Evolutionary conservation across 345 rosid genomes (phyloP), one percentile per base, ranked within the genome.

Genomic region (Ceriops zippeliana): DNA sequence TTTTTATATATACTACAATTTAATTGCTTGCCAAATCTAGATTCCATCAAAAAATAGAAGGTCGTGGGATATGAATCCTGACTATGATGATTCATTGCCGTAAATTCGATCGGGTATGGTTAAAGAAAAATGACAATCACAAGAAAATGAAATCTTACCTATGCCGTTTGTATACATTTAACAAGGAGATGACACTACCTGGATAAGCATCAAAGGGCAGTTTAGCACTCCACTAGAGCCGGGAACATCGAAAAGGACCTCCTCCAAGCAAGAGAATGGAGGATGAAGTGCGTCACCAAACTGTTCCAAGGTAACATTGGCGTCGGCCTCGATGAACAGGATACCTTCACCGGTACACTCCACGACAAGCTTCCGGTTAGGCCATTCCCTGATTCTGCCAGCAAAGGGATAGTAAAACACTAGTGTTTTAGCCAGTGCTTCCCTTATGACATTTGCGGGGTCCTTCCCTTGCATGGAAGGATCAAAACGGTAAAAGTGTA

Each of bases 301-400:
- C 2, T 73, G 47, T 5, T 66, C 46, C 9, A 73, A 61, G 7
- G 62, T 19, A 20, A 73, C 58, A 54, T 73, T 56, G 4, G 76
- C 76, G 5, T 66, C 67, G n/a, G 71, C 76, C 35, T 67, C 76
- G 4, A 67, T 58, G 17, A 73, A 73, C 56, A 66, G 1, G 11
- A 73, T 35, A 46, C 76, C 76, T 52, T 73, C 76, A 22, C 71
- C 76, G 0, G 56, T 73, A 2, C 76, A 73, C 28, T 73, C 76
- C 66, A 73, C 76, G 30, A 28, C 35, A n/a, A 73, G 67, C 56
- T 72, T 72, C 6, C 32, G 32, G 32, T 31, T 31, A 31, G 32
- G 6, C 32, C 32, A 31, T 31, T 31, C 32, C 32, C 32, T 31
- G 32, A 31, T 5, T 31, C 32, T 31, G 32, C 73, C 73, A 7